These are phyloP conservation scores for Talaromyces sp. DNA, from an alignment of 2,329 filamentous ascomycete genomes.

Conservation along the genomic window DNA sequence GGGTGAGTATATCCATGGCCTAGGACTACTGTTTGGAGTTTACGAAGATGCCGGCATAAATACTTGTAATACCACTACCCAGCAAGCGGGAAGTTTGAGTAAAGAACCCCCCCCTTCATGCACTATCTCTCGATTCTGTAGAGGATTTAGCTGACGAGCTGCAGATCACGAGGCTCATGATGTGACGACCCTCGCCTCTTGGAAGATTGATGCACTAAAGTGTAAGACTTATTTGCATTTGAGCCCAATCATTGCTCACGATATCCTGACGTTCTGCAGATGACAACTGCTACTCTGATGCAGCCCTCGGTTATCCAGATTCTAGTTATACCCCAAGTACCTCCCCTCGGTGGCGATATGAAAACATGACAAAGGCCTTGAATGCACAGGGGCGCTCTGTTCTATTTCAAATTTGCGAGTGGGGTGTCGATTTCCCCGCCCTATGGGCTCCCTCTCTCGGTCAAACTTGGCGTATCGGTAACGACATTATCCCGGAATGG, in stretches of 20 bases:
- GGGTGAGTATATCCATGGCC: constrained; percentile 41
- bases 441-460: constrained; percentile 53
- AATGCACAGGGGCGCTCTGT: constrained; percentile 46
- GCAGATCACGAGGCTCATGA: constrained; percentile 50
- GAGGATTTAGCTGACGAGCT: too few relatives aligned
- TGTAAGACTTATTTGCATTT: constrained; percentile 32
- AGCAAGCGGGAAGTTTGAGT: constrained; percentile 42
- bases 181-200: constrained; percentile 35
- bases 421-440: constrained; percentile 55
- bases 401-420: constrained; percentile 57
- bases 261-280: constrained; percentile 34
- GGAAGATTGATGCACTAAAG: constrained; percentile 55
- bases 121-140: too few relatives aligned
- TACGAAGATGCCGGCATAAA: constrained; percentile 49
- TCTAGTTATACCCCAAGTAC: constrained; percentile 44
- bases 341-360: constrained; percentile 47
- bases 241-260: too few relatives aligned
- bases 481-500: constrained; percentile 58
- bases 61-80: constrained; percentile 35
- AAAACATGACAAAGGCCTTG: constrained; percentile 52
- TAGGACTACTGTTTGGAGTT: constrained; percentile 49
- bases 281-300: constrained; percentile 55
- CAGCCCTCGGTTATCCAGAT: constrained; percentile 42
- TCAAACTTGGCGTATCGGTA: constrained; percentile 56
- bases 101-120: too few relatives aligned